Evolutionary conservation across 352 stramenopile genomes (phyloP), one percentile per base, ranked within the genome.

Genomic region (Aphanomyces cochlioides): DNA sequence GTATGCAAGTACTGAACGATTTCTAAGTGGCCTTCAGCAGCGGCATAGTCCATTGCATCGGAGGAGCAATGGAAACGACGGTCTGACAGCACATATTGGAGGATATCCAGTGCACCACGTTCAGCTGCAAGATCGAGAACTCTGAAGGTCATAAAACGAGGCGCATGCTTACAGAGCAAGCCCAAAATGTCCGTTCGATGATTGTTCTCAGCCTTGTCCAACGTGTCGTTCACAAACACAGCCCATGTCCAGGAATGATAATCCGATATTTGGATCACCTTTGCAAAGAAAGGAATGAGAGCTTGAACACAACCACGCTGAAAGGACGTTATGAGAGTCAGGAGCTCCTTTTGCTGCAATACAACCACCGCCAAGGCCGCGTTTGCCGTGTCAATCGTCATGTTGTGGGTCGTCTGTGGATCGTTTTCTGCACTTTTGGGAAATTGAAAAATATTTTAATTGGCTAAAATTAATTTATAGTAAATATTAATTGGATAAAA

Each of bases 1-100:
- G 21, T 56, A 57, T 76, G 69, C 21, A 78, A 60, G n/a, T 74
- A 78, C 19, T 69, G 37, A 21, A 78, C 41, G n/a, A 78, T 59
- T 15, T 72, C 59, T 19, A 76, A 74, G 57, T 76, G 56, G 10
- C 73, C 73, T 47, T 72, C 63, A 36, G 68, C 69, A 40, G 66
- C 73, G 4, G 73, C 73, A 17, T 66, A 72, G 56, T 78, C 70
- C 59, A 78, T 37, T 37, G 80, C 78, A 65, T 83, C 54, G 10
- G 13, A 17, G 5, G 63, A 67, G 56, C 63, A 68, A n/a, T 37
- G 54, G n/a, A 61, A 41, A n/a, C 43, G 17, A 61, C 28, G 5
- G 7, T 37, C 12, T 2, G 54, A 39, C 36, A 15, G 13, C 17
- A 37, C 17, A 17, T 19, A 61, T 37, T 61, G 6, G 1, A 61